A percentile compares a stretch with the other conserved stretches of the same genome.
These are phyloP conservation scores for Chaetomiaceae sp. DNA, from an alignment of 2,329 filamentous ascomycete species.

Conservation along the genomic window DNA sequence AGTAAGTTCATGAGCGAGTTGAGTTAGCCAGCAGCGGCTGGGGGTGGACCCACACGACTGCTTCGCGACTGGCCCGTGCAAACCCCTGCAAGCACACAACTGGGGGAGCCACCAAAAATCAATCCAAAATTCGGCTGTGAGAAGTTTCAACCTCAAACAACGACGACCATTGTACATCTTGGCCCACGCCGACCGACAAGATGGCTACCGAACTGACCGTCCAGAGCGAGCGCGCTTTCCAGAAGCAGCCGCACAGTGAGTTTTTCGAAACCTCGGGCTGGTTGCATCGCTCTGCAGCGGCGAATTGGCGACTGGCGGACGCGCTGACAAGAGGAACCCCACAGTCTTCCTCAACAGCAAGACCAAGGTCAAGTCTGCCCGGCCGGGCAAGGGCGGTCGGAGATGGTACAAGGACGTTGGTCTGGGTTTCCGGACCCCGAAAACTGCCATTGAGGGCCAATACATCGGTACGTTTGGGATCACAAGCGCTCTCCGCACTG, in stretches of 20 bases:
- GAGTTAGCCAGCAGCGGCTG: too few species aligned
- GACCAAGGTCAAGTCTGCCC: conserved; percentile 75
- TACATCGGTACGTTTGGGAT: conserved; percentile 82
- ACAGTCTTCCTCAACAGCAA: conserved; percentile 92
- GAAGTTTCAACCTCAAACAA: conserved; percentile 25
- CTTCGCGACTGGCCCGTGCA: too few species aligned
- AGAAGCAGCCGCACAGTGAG: conserved; percentile 93
- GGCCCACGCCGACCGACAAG: conserved; percentile 47
- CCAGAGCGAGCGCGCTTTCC: conserved; percentile 99
- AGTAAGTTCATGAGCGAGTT: too few species aligned
- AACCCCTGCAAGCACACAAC: too few species aligned
- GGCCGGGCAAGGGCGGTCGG: conserved; percentile 85
- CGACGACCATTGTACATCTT: conserved; percentile 28
- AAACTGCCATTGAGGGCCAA: conserved; percentile 95
- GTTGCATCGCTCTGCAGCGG: conserved; percentile 5
- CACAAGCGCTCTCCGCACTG: conserved; percentile 1
- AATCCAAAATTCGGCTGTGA: conserved; percentile 23
- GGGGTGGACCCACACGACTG: too few species aligned
- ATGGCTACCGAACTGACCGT: conserved; percentile 99
- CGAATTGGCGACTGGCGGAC: conserved; percentile 9
- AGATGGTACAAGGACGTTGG: conserved; percentile 98
- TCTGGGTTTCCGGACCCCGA: conserved; percentile 97
- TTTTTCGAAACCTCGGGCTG: conserved; percentile 12
- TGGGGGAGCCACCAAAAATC: conserved; percentile 22
- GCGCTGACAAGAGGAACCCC: conserved; percentile 16